Conservation (phyloP, 2,329 filamentous ascomycete species). For the Pseudogymnoascus sp. region DNA sequence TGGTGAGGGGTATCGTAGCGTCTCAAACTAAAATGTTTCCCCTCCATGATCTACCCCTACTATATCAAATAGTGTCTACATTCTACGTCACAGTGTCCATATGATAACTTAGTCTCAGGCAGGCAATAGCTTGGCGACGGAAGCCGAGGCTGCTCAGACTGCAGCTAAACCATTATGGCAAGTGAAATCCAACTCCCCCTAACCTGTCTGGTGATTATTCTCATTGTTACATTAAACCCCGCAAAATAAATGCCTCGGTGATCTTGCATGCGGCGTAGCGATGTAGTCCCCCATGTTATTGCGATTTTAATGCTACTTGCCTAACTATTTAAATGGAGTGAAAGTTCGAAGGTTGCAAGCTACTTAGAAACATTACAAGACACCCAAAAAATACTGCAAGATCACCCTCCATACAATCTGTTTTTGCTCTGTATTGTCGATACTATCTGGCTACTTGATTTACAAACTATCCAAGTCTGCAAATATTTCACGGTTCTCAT, state of each 20-base stretch:
- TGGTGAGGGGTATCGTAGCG: not conserved
- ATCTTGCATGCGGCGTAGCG: not conserved
- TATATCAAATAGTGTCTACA: not conserved
- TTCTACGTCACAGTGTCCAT: no score
- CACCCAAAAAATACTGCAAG: not conserved
- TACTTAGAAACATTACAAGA: not conserved
- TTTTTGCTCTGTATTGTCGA: not conserved
- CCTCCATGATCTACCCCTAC: not conserved
- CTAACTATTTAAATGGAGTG: not conserved
- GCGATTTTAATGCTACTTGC: not conserved
- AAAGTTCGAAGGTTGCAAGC: not conserved
- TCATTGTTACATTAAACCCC: not conserved
- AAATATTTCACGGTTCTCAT: not conserved
- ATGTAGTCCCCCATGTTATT: not conserved
- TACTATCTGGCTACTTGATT: not conserved
- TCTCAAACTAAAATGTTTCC: not conserved
- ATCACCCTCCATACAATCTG: not conserved
- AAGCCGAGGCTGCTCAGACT: no score
- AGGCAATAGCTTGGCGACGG: no score
- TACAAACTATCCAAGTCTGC: not conserved
- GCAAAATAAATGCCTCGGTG: not conserved
- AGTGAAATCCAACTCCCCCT: not conserved
- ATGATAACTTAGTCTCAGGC: no score
- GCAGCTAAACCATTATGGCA: no score
- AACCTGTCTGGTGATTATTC: not conserved